Evolutionary conservation across 768 basidiomycete genomes (phyloP), one percentile per base, ranked within the genome.

Genomic region (Mycena haematopus): DNA sequence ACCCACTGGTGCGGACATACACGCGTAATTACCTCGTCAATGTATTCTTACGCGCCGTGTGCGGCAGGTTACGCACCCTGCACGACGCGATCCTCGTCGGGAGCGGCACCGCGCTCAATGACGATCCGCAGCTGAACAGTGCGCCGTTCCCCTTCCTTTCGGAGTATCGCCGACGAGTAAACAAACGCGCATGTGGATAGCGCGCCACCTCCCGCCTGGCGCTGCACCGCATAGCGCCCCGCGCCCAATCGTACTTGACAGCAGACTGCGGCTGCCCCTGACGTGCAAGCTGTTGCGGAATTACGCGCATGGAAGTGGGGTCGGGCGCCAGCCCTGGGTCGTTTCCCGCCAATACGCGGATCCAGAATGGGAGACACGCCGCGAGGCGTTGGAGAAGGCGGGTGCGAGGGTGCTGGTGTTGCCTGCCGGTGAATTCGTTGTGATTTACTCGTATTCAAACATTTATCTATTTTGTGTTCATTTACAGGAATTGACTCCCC

Each of bases 51-150:
- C 31, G 53, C 19, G 24, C 21, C 51, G 36, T 17, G 17, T 17
- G 36, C 14, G 36, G 36, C 45, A 96, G 95, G 88, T 87, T 99
- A 86, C 81, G 96, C 65, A 82, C 93, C 0, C 85, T 93, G 83
- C 96, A 99, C 75, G 93, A 97, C 69, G 95, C 84, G 10, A 98
- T 99, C 62, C 77, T 99, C 15, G 82, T 99, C 46, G 96, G 96
- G 2, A 85, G 95, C 38, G 92, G 91, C 9, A 99, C 96, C 0
- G 88, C 93, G 22, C 76, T 94, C 47, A 93, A 94, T 63, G 96
- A 99, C 70, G 83, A 99, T 72, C 96, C 96, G 5, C 92, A 97
- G 70, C 80, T 99, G n/a, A 96, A 96, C 68, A 87, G 96, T 93
- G 68, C 67, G 86, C 62, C 8, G 9, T 4, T 21, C 57, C 24